These are phyloP conservation scores for Pythium volutum DNA, from an alignment of 352 stramenopile species.

Conservation along the genomic window DNA sequence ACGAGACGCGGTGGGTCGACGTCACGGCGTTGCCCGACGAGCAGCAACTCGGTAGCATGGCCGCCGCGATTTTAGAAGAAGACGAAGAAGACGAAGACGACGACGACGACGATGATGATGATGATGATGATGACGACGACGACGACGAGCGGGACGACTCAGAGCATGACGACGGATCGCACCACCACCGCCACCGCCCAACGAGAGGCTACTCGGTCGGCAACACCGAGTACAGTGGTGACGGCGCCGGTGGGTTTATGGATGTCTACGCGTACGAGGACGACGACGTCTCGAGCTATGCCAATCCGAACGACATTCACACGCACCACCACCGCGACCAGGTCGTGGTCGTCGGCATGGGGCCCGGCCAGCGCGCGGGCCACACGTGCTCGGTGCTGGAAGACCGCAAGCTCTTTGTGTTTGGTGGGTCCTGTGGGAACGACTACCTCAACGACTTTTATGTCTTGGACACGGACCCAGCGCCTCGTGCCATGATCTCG, in stretches of 20 bases:
- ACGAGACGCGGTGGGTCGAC: slow-evolving; percentile 43
- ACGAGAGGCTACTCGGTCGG: slow-evolving; percentile 2
- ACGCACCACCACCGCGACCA: slow-evolving; percentile 42
- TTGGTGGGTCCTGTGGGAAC: slow-evolving; percentile 90
- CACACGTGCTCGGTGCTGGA: slow-evolving; percentile 93
- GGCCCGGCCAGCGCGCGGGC: slow-evolving; percentile 87
- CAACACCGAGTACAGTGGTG: slow-evolving; percentile 8
- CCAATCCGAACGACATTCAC: slow-evolving; percentile 65
- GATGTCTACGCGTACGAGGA: slow-evolving; percentile 18
- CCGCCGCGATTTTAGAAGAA: slow-evolving; percentile 23
- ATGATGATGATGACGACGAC: slow-evolving; percentile 40
- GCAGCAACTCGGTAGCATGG: slow-evolving; percentile 78
- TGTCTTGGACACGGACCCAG: slow-evolving; percentile 93
- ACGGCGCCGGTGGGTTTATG: background rate
- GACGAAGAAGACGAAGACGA: slow-evolving; percentile 45
- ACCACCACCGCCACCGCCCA: background rate
- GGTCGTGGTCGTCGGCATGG: slow-evolving; percentile 83
- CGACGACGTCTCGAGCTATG: slow-evolving; percentile 17
- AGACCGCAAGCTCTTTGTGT: slow-evolving; percentile 92
- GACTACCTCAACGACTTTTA: slow-evolving; percentile 96
- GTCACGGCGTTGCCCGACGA: slow-evolving; percentile 36
- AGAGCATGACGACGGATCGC: slow-evolving; percentile 21
- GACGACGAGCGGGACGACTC: slow-evolving; percentile 27
- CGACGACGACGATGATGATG: slow-evolving; percentile 30
- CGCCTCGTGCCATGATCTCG: slow-evolving; percentile 79